A percentile compares a stretch with the other conserved stretches of the same genome.
Evolutionary conservation across 352 stramenopile genomes (phyloP).

Genomic region (Pythium biforme): DNA sequence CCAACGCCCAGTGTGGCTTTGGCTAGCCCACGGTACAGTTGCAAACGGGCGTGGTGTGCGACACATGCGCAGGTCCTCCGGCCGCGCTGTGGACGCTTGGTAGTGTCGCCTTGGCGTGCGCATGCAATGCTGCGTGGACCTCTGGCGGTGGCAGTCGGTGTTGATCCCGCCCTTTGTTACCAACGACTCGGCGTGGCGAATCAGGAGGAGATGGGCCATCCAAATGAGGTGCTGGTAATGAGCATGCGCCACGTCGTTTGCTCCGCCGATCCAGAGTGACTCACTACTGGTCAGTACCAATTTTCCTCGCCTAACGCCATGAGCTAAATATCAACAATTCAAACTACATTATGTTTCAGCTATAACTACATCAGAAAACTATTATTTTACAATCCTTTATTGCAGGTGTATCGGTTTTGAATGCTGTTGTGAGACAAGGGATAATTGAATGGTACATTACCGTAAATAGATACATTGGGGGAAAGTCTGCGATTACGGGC

Average conservation of each 20-base stretch:
- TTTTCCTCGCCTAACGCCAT: no score
- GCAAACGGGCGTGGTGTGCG: background rate
- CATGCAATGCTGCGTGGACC: constrained; percentile 24
- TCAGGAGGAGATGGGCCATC: constrained; percentile 18
- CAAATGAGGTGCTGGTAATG: constrained; percentile 8
- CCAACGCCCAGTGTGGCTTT: background rate
- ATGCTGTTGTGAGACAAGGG: no score
- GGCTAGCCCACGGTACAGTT: background rate
- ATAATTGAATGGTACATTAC: no score
- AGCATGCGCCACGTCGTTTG: constrained; percentile 14
- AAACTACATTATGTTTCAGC: no score
- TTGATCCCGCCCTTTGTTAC: background rate
- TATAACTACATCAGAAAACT: no score
- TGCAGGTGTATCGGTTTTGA: no score
- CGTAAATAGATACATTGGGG: no score
- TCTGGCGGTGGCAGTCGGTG: background rate
- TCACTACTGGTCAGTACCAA: background rate
- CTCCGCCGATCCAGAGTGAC: background rate
- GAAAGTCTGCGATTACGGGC: background rate
- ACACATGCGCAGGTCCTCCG: constrained; percentile 10
- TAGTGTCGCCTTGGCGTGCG: constrained; percentile 11
- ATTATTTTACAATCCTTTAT: no score
- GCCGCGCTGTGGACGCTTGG: constrained; percentile 18
- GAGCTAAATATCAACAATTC: no score
- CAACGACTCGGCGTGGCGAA: constrained; percentile 14